phyloP scores from a whole-genome alignment of 345 rosid genomes.

The Eucalyptus tenuipes region DNA sequence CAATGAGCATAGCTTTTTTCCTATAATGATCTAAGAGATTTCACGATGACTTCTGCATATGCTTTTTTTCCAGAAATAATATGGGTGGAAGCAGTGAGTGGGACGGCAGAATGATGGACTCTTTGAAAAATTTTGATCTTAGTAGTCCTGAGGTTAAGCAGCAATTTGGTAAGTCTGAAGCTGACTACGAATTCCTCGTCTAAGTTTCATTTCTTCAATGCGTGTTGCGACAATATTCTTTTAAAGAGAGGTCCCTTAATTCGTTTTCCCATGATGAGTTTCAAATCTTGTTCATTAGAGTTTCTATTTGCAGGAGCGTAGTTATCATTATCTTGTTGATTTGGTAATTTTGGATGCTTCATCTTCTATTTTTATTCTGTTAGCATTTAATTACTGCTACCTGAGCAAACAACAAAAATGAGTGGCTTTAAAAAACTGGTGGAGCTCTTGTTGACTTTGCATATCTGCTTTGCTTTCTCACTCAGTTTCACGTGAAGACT shows the following conservation, averaged over 20 bases:
- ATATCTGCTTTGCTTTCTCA: neutral
- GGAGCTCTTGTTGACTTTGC: neutral
- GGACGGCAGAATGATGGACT: constrained; percentile 74
- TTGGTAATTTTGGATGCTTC: neutral
- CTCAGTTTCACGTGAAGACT: neutral
- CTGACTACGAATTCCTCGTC: neutral
- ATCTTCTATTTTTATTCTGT: neutral
- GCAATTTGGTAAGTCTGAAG: constrained; percentile 67
- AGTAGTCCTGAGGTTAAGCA: constrained; percentile 91
- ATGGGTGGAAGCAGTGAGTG: constrained; percentile 84
- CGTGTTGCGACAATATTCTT: neutral
- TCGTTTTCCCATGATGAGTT: neutral
- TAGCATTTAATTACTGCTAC: neutral
- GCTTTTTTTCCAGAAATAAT: constrained; percentile 34
- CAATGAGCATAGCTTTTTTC: neutral
- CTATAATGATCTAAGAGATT: neutral
- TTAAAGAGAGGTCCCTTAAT: neutral
- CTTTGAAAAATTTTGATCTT: constrained; percentile 75
- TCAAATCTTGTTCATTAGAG: neutral
- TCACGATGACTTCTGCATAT: neutral
- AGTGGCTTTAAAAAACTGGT: neutral
- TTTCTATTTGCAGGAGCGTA: neutral
- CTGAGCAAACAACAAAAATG: neutral
- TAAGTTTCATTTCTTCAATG: neutral
- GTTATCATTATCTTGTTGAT: neutral